Evolutionary conservation across 2,329 filamentous ascomycete species (phyloP), one percentile per base, ranked within the genome.

Genomic region (Monilinia laxa): DNA sequence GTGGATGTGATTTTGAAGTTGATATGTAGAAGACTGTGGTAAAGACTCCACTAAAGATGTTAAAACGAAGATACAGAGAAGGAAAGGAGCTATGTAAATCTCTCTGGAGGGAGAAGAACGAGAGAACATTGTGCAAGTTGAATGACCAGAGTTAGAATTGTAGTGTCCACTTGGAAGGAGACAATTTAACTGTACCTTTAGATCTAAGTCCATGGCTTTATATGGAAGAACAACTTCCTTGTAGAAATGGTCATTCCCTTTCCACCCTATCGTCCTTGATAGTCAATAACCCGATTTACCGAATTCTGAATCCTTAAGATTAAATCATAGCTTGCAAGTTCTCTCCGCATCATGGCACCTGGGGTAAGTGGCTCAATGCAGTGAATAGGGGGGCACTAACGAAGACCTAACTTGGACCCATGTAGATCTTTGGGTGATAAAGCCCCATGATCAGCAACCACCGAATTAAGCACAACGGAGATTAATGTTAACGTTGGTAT

Each of bases 301-400:
- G 58, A 62, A 40, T 38, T 25, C 14, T 38, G 14, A 40, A 10
- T 25, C 14, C 14, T 38, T 20, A 45, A 12, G 5, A 45, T 51
- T 18, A 11, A 38, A 38, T 16, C 7, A 4, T 20, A 25, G n/a
- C 58, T 38, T 38, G 31, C 62, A 51, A 45, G 38, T n/a, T 42
- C 25, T 49, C 56, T 54, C 42, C 45, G 28, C 47, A 52, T 14
- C 35, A 16, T 40, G n/a, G 40, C n/a, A 47, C 47, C 64, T 66
- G 56, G 56, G 64, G 56, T 54, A 62, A 49, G 25, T 55, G 23
- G 23, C 9, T 54, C 31, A 25, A 25, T 47, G 28, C 7, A 59
- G 47, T 62, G 45, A 62, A 66, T 25, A 54, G 49, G 35, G 49
- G 62, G 56, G 38, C 20, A 54, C 56, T 35, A 54, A 53, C 31